These are phyloP conservation scores for Rhodotorula sp. DNA, from an alignment of 1,284 basidiomycete species.

Conservation along the genomic window DNA sequence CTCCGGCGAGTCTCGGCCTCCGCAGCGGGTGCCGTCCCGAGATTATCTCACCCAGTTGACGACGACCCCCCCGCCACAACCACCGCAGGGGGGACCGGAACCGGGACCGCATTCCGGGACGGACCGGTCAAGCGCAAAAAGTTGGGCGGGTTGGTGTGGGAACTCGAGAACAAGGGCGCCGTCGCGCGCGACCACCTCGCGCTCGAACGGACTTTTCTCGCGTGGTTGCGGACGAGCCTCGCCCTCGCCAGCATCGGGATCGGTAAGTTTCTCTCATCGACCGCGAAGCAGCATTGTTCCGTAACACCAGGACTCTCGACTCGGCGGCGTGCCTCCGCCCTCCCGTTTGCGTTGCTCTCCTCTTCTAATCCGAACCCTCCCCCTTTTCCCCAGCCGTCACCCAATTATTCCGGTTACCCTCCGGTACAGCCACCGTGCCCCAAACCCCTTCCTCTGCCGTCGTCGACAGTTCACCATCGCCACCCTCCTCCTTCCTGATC, in stretches of 20 bases:
- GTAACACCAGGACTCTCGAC: too few species aligned
- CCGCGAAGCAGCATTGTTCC: too few species aligned
- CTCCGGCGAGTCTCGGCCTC: background rate
- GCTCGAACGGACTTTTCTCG: constrained; percentile 49
- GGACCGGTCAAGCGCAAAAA: background rate
- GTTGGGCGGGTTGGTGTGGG: constrained; percentile 15
- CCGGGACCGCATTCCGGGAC: background rate
- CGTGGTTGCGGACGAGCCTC: constrained; percentile 50
- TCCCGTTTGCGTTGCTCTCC: background rate
- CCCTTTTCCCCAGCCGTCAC: constrained; percentile 23
- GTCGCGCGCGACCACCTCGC: constrained; percentile 50
- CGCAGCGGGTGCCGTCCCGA: background rate
- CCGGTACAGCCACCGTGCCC: constrained; percentile 13
- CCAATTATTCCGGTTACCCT: constrained; percentile 34
- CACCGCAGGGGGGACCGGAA: too few species aligned
- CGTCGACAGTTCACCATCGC: background rate
- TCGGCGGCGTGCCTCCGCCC: too few species aligned
- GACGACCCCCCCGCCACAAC: background rate
- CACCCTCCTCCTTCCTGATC: background rate
- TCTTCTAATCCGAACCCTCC: too few species aligned
- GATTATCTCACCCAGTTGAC: background rate
- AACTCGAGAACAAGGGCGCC: constrained; percentile 44
- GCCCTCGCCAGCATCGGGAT: constrained; percentile 40
- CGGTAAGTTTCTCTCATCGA: constrained; percentile 23
- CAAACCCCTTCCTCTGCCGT: background rate